Base-by-base conservation (phyloP, 1,284 basidiomycete species). In the Calocybe gambosa region DNA sequence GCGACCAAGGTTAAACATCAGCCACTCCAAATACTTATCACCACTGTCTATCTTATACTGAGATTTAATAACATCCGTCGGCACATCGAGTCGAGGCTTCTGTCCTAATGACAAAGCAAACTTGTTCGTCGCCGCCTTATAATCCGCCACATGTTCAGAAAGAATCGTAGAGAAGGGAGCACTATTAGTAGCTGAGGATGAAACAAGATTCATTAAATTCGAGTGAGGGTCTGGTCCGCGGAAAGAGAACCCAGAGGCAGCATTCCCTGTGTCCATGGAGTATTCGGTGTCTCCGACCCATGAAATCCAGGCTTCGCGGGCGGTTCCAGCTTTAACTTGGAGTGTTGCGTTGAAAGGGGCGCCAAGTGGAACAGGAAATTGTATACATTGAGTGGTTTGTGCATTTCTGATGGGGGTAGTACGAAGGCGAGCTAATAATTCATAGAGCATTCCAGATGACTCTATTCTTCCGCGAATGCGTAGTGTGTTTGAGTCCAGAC, bases 271-370 rank as follows among this genome's bases (percentile, higher is more conserved):
- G 53, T 75, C 60, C 62, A 78, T 75, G 49, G 76, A 68, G 57
- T 79, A 88, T 43, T 86, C 73, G 10, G 85, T 88, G 21, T 71
- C 82, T 18, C 83, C 85, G 19, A 80, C 77, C 83, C 83, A 87
- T 3, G 75, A 71, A 51, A 86, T 63, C 77, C 75, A 82, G 0
- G 78, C 69, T 44, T 80, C 77, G 0, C 65, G 60, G 15, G 69
- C 65, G 28, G 65, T 65, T 0, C 58, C 58, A 4, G 78, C 71
- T 28, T 58, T 64, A 15, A 86, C 58, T 2, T 58, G 51, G 13
- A 68, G 51, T 1, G 81, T 83, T 13, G 81, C 82, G 50, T 84
- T 85, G 2, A 62, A 55, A 5, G 63, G 57, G 3, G 56, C 42
- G 7, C 63, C 62, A 16, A 38, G 59, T 5, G 56, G 25, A 13